These are phyloP conservation scores for Luvunga scandens DNA, from an alignment of 345 rosid species.

Conservation along the genomic window DNA sequence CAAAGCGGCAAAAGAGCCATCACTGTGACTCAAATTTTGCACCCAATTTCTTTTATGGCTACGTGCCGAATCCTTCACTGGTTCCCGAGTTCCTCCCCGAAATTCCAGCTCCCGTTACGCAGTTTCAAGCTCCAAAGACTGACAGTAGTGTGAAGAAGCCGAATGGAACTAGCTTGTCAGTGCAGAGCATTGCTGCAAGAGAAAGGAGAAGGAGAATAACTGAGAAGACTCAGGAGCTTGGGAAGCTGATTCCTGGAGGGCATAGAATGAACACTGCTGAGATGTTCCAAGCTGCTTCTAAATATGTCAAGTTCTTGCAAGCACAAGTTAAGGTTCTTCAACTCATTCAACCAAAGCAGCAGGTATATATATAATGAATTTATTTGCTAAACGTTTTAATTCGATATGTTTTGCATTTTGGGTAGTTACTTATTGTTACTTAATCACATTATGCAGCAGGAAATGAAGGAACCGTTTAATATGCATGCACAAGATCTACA, in stretches of 20 bases:
- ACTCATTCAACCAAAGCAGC: constrained; percentile 24
- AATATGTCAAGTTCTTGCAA: constrained; percentile 73
- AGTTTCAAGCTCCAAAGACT: constrained; percentile 10
- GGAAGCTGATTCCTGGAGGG: constrained; percentile 87
- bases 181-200: constrained; percentile 83
- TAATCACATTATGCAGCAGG: constrained; percentile 18
- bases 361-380: neutral
- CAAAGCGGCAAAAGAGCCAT: constrained; percentile 31
- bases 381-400: neutral
- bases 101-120: constrained; percentile 14
- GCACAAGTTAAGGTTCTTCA: constrained; percentile 65
- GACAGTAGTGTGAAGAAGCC: constrained; percentile 19
- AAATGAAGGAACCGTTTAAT: constrained; percentile 2
- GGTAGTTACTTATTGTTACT: neutral
- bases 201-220: constrained; percentile 84
- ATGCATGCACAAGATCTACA: constrained; percentile 14
- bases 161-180: constrained; percentile 36
- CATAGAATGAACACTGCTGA: constrained; percentile 86
- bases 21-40: neutral
- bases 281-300: constrained; percentile 80
- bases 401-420: neutral
- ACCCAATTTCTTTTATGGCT: constrained; percentile 1
- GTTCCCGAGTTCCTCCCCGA: neutral
- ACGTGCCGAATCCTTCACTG: neutral
- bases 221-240: constrained; percentile 74